Base-by-base conservation (phyloP, 441 rosid genomes). In the Viola pubescens region DNA sequence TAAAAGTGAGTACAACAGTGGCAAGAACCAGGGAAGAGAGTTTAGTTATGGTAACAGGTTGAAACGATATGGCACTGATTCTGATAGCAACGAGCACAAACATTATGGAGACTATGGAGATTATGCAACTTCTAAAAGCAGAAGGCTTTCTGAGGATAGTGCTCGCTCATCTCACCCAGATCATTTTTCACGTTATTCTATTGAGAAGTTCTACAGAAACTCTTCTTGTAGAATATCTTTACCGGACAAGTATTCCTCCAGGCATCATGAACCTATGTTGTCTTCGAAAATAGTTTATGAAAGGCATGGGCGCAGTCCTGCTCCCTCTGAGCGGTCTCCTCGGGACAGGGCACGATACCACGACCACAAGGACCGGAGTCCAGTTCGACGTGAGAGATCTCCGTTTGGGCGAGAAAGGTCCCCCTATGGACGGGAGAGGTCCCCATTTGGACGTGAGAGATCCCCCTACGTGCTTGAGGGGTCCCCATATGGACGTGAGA, bases 271-370 rank as follows among this genome's bases (percentile, higher is more conserved):
- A 61, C 70, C 84, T 45, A 73, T 82, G 49, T 72, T 75, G 59
- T 71, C 94, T 67, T 81, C 95, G 51, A 83, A 88, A 77, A 80
- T 77, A 62, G 81, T 76, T 70, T 73, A 79, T 76, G 96, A 88
- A 63, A 84, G 85, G 78, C 91, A 84, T 71, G 89, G 81, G 38
- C 86, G 78, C 37, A 89, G 98, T 76, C 97, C 97, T 19, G 77
- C 73, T 57, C 79, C 78, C 67, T 77, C 84, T 56, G 97, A 88
- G 68, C 69, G 83, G 74, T 86, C 91, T 73, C 96, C 91, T 9
- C 94, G 71, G 19, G 92, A 86, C 37, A 81, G 87, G 72, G 46
- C 78, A 52, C 81, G 95, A 56, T 78, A 79, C 70, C 65, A 82
- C 70, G 97, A 82, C 69, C 76, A 80, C 68, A 70, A 88, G 69